Evolutionary conservation across 2,329 filamentous ascomycete species (phyloP), one percentile per base, ranked within the genome.

Genomic region (Lasiodiplodia theobromae): DNA sequence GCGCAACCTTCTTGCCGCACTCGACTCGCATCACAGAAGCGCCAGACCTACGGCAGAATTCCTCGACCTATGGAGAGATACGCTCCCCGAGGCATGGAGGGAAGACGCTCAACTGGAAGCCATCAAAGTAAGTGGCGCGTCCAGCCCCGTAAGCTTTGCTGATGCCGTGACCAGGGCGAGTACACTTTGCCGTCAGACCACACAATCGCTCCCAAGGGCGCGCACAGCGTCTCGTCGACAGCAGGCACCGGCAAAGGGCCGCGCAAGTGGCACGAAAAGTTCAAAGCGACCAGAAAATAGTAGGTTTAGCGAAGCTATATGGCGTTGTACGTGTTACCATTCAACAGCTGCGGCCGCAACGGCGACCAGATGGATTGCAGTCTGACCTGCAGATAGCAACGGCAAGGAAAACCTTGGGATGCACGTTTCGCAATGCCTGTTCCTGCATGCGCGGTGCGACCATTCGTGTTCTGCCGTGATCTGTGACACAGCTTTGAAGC

Each of bases 261-360:
- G 37, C 74, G 78, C n/a, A 80, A 79, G 70, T 80, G 78, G 78
- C 78, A 80, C 69, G 78, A 80, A 58, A 80, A 75, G 69, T 78
- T 80, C 68, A 69, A 69, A 37, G 67, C 67, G 8, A 51, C 60
- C 5, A 51, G 60, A 38, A 49, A 21, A 10, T 8, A 51, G 60
- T 64, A 52, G 28, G 60, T 64, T 63, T 63, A 23, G 58, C 58
- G 58, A 63, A 34, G 40, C 40, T 63, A 51, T 64, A 52, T 25
- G 40, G 38, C 14, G 25, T 28, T n/a, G 60, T 64, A 38, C 58
- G 60, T 64, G 60, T 52, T 37, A 64, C 60, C 28, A 64, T 52
- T 52, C 60, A 64, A 52, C 37, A 64, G 11, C 60, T 49, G 60
- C 60, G 60, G 60, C 60, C 60, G 47, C 60, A 52, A n/a, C 60